Evolutionary conservation across 2,329 filamentous ascomycete genomes (phyloP).

Genomic region (Claviceps purpurea): DNA sequence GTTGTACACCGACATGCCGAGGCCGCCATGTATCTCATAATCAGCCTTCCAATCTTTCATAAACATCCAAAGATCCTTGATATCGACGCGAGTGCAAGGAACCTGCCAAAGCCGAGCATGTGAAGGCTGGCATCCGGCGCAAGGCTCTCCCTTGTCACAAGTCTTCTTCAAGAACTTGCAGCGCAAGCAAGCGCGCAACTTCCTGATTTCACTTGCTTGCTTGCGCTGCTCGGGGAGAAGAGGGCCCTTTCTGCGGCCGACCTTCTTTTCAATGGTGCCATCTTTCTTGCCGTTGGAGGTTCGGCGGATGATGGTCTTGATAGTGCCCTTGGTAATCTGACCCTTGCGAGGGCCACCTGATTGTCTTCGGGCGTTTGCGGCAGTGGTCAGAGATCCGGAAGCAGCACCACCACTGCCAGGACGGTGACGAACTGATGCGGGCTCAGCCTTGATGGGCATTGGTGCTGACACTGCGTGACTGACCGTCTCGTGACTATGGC

Average conservation of each 20-base stretch:
- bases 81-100: constrained; percentile 93
- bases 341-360: constrained; percentile 56
- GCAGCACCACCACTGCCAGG: constrained; percentile 48
- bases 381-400: constrained; percentile 47
- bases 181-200: constrained; percentile 80
- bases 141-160: constrained; percentile 94
- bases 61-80: constrained; percentile 96
- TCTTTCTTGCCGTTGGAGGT: constrained; percentile 68
- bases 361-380: constrained; percentile 48
- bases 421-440: constrained; percentile 40
- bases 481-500: constrained; percentile 39
- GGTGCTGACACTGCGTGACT: constrained; percentile 57
- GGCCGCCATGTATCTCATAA: constrained; percentile 78
- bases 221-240: constrained; percentile 87
- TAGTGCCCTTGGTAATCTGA: constrained; percentile 60
- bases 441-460: constrained; percentile 50
- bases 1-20: constrained; percentile 83
- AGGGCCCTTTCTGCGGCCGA: constrained; percentile 79
- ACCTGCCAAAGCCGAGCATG: constrained; percentile 96
- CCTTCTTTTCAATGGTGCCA: constrained; percentile 70
- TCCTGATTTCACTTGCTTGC: constrained; percentile 92
- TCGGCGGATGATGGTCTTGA: constrained; percentile 75
- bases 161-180: constrained; percentile 99
- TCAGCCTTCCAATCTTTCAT: constrained; percentile 99
- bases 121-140: constrained; percentile 86